Evolutionary conservation across 139 green algal genomes (phyloP).

Genomic region (Picochlorum sp.): DNA sequence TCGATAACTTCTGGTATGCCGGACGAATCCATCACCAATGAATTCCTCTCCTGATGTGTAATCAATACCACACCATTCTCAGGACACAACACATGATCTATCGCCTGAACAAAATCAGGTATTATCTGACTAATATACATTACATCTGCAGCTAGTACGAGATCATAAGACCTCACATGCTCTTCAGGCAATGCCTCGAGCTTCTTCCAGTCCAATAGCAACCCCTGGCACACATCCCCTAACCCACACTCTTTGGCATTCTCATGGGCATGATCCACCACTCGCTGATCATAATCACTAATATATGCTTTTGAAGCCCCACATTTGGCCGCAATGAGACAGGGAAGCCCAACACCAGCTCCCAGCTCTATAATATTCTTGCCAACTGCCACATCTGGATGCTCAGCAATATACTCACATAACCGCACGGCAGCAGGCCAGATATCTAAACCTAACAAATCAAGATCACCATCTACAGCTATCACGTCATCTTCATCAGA

Average conservation of each 20-base stretch:
- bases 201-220: constrained; percentile 10
- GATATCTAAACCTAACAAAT: constrained; percentile 12
- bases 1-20: not conserved
- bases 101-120: not conserved
- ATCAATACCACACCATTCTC: constrained; percentile 1
- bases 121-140: constrained; percentile 9
- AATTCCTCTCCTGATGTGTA: constrained; percentile 7
- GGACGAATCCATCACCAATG: constrained; percentile 2
- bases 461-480: constrained; percentile 2
- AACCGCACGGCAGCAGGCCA: constrained; percentile 8
- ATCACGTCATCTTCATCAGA: not conserved
- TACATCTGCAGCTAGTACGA: constrained; percentile 6
- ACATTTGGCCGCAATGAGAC: not conserved
- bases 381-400: not conserved
- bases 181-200: not conserved
- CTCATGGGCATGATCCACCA: not conserved
- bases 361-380: constrained; percentile 11
- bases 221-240: not conserved
- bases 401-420: constrained; percentile 1
- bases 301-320: constrained; percentile 1
- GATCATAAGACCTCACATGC: not conserved
- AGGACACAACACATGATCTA: not conserved
- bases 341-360: constrained; percentile 7
- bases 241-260: not conserved
- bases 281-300: constrained; percentile 11